Evolutionary conservation across 176 grass and related monocot genomes (phyloP).

Genomic region (Oryza coarctata): DNA sequence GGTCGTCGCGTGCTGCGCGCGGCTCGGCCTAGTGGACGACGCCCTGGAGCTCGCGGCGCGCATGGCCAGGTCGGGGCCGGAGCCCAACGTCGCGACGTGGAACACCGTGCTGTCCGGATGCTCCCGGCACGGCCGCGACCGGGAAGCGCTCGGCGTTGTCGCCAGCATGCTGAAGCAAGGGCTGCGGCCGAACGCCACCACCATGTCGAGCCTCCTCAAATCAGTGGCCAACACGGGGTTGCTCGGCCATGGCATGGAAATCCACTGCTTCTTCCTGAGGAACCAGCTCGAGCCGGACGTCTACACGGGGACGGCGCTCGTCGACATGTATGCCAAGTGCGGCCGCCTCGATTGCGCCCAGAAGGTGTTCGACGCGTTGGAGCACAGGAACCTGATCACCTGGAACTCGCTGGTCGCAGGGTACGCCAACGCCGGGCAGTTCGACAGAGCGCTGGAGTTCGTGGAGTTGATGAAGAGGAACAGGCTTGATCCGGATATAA

Average conservation of each 20-base stretch:
- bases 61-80: slow-evolving; percentile 48
- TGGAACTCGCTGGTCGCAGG: slow-evolving; percentile 84
- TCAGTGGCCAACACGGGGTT: slow-evolving; percentile 48
- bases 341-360: slow-evolving; percentile 46
- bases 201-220: slow-evolving; percentile 63
- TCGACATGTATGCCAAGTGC: slow-evolving; percentile 80
- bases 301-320: slow-evolving; percentile 64
- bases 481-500: slow-evolving; percentile 58
- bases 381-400: slow-evolving; percentile 62
- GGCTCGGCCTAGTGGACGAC: slow-evolving; percentile 68
- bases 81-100: slow-evolving; percentile 67
- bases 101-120: slow-evolving; percentile 75
- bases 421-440: slow-evolving; percentile 42
- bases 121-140: slow-evolving; percentile 50
- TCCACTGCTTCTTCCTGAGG: slow-evolving; percentile 64
- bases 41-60: slow-evolving; percentile 52
- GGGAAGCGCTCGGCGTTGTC: slow-evolving; percentile 49
- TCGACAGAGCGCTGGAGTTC: slow-evolving; percentile 54
- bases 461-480: slow-evolving; percentile 63
- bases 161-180: slow-evolving; percentile 39
- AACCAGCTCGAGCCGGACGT: slow-evolving; percentile 45
- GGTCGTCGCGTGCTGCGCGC: slow-evolving; percentile 69
- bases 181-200: slow-evolving; percentile 50
- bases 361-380: slow-evolving; percentile 56
- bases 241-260: slow-evolving; percentile 49